Evolutionary conservation across 352 stramenopile genomes (phyloP).

Genomic region (Globisporangium heterothallicum): DNA sequence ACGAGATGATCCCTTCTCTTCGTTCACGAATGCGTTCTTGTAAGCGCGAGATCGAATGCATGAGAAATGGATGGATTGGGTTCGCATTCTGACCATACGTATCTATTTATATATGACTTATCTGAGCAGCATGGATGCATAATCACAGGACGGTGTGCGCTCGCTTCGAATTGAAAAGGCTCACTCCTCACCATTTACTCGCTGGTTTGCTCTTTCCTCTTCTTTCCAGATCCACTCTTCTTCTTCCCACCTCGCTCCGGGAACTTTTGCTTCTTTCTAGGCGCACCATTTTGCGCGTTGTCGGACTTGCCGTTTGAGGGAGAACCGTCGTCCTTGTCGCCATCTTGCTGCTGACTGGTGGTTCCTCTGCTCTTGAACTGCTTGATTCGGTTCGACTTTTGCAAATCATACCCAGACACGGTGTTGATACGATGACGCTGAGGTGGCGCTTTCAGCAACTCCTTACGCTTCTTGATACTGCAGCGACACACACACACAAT

Average conservation of each 20-base stretch:
- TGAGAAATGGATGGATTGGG: too few species aligned
- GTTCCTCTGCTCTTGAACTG: slow-evolving; percentile 33
- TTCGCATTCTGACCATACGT: too few species aligned
- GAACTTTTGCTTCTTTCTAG: slow-evolving; percentile 10
- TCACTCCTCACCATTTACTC: background rate
- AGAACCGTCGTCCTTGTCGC: background rate
- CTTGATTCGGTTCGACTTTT: slow-evolving; percentile 68
- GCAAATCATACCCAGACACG: slow-evolving; percentile 82
- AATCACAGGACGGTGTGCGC: too few species aligned
- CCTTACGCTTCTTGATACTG: slow-evolving; percentile 67
- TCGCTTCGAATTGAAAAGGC: too few species aligned
- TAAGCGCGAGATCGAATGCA: too few species aligned
- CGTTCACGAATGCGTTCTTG: too few species aligned
- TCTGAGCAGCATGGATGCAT: too few species aligned
- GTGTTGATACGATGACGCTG: slow-evolving; percentile 77
- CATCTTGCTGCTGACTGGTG: background rate
- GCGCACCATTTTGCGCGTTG: background rate
- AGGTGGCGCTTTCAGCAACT: slow-evolving; percentile 75
- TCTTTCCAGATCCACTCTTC: background rate
- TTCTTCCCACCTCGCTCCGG: slow-evolving; percentile 2
- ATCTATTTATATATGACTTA: too few species aligned
- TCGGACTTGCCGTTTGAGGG: background rate
- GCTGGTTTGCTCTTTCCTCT: slow-evolving; percentile 4
- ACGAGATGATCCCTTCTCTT: too few species aligned
- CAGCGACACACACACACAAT: slow-evolving; percentile 2